These are phyloP conservation scores for Ulota crispa DNA, from an alignment of 225 moss, liverwort and hornwort species.

Conservation along the genomic window DNA sequence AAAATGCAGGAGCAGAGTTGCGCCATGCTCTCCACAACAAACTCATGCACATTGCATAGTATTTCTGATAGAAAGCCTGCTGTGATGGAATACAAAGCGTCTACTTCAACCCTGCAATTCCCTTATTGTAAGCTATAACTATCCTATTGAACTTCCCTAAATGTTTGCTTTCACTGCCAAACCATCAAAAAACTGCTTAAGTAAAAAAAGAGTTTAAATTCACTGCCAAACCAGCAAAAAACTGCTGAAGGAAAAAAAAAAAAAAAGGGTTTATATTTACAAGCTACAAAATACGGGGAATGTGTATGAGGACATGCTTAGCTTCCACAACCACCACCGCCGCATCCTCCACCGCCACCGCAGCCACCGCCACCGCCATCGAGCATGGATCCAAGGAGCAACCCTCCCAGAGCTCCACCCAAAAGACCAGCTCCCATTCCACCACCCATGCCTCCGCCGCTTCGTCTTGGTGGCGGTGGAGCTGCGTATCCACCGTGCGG, in stretches of 20 bases:
- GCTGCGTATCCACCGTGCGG: conserved; percentile 42
- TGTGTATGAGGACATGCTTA: conserved; percentile 1
- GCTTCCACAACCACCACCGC: conserved; percentile 44
- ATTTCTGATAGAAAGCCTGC: neutral
- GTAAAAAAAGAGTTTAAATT: neutral
- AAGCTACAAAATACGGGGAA: neutral
- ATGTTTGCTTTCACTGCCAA: neutral
- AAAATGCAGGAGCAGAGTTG: neutral
- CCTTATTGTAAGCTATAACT: conserved; percentile 10
- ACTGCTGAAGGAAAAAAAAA: neutral
- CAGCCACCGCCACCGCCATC: conserved; percentile 9
- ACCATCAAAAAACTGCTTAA: neutral
- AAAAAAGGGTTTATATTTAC: neutral
- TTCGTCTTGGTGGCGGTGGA: conserved; percentile 11
- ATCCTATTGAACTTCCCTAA: neutral
- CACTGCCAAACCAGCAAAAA: neutral
- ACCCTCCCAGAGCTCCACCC: conserved; percentile 52
- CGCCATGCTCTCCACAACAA: neutral
- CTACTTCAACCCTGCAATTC: neutral
- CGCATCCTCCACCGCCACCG: neutral
- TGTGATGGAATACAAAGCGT: neutral
- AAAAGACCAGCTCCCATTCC: conserved; percentile 48
- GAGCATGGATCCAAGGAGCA: conserved; percentile 34
- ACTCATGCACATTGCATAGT: neutral
- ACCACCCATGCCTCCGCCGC: conserved; percentile 31